Evolutionary conservation across 495 filamentous ascomycete genomes (phyloP), one percentile per base, ranked within the genome.

Genomic region (Talaromyces thailandensis): DNA sequence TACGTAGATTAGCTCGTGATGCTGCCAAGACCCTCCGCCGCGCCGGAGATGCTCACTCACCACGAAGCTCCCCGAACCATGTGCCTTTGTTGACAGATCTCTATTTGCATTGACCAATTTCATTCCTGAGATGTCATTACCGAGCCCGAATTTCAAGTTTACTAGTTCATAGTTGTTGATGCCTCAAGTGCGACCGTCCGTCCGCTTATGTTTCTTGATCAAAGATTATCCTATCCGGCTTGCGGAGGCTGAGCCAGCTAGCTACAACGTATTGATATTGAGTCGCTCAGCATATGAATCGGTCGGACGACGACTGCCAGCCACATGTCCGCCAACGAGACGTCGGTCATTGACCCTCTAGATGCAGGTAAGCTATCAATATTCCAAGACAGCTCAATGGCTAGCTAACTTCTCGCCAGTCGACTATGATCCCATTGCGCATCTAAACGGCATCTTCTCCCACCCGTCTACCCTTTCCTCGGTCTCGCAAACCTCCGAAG

Each of bases 391-490:
- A 43, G 18, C 14, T 48, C 32, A 29, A 43, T 14, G 21, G 55
- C 25, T 24, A 24, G 37, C 28, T 76, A 48, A 58, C 40, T 26
- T n/a, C 24, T 50, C 62, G 35, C 55, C 64, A 98, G 95, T 87
- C 65, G 88, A 96, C 69, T 98, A 96, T 76, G 89, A 98, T 71
- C 93, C 95, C 56, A 86, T 96, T 66, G 84, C 90, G 56, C 93
- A 98, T 73, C 84, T 98, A 58, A 98, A 98, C 78, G 78, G 87
- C 64, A 87, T 98, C 67, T 98, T 98, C 79, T 88, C 93, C 48
- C 91, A 96, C 72, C 89, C 92, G 7, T 91, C 90, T 29, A 90
- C 92, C 67, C 86, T 98, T 56, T 86, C 87, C 61, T 88, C 90
- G 63, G 87, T 96, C 61, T 78, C 80, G 51, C 80, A 82, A 45